Evolutionary conservation across 2,329 filamentous ascomycete species (phyloP), one percentile per base, ranked within the genome.

Genomic region (Onygenales sp.): DNA sequence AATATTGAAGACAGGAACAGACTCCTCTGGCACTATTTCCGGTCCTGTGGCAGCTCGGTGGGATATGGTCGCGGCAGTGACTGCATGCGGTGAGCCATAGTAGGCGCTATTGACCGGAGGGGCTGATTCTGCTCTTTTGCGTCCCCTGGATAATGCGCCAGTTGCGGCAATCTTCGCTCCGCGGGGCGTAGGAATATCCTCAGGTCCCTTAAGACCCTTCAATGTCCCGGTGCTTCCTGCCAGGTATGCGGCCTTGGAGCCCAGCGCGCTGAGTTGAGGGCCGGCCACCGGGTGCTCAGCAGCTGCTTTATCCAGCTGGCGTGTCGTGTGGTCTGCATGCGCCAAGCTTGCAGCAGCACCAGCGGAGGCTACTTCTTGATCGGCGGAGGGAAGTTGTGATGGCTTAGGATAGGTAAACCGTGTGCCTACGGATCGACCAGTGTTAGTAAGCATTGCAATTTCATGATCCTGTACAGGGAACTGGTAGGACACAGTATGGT

Each of bases 111-210:
- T 55, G 51, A 49, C 50, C 32, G 54, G 58, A 9, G 82, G 81
- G 8, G 77, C 78, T 1, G 85, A 87, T n/a, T 74, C 77, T 7
- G 85, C 77, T 54, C 85, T 77, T 54, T 77, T 78, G 52, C 82
- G 77, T 46, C 68, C 71, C 31, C 72, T 74, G 32, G 80, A 74
- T 73, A 88, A 82, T 17, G 87, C 87, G 40, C 83, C 85, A 54
- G 84, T 85, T 13, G 88, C 88, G 52, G 88, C 88, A 33, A 81
- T 72, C 42, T 90, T 74, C 2, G 88, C 88, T 52, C 79, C 82
- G 21, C 27, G 39, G 39, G 8, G 8, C 3, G n/a, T 7, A 21
- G 8, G 4, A 6, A 42, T 44, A 3, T 34, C 9, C 17, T 36
- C 33, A 14, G 27, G n/a, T 13, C 21, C 5, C 39, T 40, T 40